A percentile compares a stretch with the other conserved stretches of the same genome.
Conservation (phyloP, 306 rosid genomes). For the Quercus alba region DNA sequence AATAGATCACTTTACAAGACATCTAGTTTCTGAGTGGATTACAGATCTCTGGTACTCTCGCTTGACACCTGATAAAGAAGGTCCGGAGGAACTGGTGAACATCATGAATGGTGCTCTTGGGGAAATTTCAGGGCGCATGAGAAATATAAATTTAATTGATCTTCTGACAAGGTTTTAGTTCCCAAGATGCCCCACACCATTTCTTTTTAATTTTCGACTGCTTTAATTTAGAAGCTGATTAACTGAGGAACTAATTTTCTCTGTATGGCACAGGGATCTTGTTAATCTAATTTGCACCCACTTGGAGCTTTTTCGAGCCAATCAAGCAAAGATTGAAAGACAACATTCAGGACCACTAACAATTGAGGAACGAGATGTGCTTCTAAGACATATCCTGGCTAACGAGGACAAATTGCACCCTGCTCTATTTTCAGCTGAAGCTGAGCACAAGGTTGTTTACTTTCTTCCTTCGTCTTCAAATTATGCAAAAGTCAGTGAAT, state of each 20-base stretch:
- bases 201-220: slow-evolving; percentile 1
- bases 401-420: slow-evolving; percentile 91
- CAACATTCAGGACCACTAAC: slow-evolving; percentile 48
- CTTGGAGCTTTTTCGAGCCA: slow-evolving; percentile 83
- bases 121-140: slow-evolving; percentile 81
- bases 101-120: slow-evolving; percentile 75
- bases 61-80: slow-evolving; percentile 89
- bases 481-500: slow-evolving; percentile 10
- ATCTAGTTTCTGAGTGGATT: slow-evolving; percentile 91
- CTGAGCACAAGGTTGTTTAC: slow-evolving; percentile 86
- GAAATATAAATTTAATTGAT: slow-evolving; percentile 88
- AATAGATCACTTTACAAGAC: slow-evolving; percentile 76
- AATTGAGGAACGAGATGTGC: slow-evolving; percentile 63
- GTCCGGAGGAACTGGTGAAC: slow-evolving; percentile 82
- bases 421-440: slow-evolving; percentile 94
- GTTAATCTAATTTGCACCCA: slow-evolving; percentile 71
- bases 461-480: slow-evolving; percentile 9
- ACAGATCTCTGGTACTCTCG: slow-evolving; percentile 91
- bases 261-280: slow-evolving; percentile 76
- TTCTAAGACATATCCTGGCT: slow-evolving; percentile 62
- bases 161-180: slow-evolving; percentile 76
- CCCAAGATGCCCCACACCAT: slow-evolving; percentile 11
- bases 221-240: slow-evolving; percentile 21
- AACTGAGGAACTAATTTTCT: slow-evolving; percentile 31
- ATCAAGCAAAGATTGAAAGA: slow-evolving; percentile 68